Percentiles rank a stretch among this genome's conserved stretches.
phyloP scores from a whole-genome alignment of 768 basidiomycete species.

The Panaeolus cyanescens region DNA sequence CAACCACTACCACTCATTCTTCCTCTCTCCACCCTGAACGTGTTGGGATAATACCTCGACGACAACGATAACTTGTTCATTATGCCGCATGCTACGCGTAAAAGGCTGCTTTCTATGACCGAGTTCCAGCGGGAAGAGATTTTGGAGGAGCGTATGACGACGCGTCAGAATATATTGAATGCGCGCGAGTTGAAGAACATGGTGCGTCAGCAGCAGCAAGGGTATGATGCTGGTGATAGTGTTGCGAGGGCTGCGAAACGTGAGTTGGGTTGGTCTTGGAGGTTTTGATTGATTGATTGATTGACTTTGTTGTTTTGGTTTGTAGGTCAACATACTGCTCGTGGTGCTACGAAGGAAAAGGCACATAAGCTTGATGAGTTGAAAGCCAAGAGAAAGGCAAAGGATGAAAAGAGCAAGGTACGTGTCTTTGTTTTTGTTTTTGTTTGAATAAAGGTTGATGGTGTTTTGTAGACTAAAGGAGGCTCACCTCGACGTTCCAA shows the following conservation, averaged over 20 bases:
- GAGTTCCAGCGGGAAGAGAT: constrained; percentile 92
- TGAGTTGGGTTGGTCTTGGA: constrained; percentile 32
- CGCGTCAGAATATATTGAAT: constrained; percentile 76
- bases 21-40: constrained; percentile 11
- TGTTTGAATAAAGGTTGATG: constrained; percentile 10
- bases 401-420: constrained; percentile 86
- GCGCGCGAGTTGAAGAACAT: constrained; percentile 73
- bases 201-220: constrained; percentile 62
- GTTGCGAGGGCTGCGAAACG: constrained; percentile 79
- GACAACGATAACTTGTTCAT: neutral
- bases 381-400: constrained; percentile 84
- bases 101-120: constrained; percentile 74
- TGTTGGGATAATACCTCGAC: constrained; percentile 4
- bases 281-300: neutral
- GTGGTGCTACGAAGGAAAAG: constrained; percentile 83
- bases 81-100: neutral
- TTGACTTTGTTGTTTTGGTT: neutral
- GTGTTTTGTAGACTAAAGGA: constrained; percentile 42
- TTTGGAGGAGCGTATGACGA: constrained; percentile 77
- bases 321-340: constrained; percentile 71
- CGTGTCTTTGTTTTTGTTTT: constrained; percentile 19
- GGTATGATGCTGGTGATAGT: constrained; percentile 51
- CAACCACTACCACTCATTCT: neutral
- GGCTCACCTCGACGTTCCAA: constrained; percentile 60
- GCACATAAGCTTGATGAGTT: constrained; percentile 78